These are phyloP conservation scores for Fonsecaea monophora DNA, from an alignment of 2,329 filamentous ascomycete species.

Conservation along the genomic window DNA sequence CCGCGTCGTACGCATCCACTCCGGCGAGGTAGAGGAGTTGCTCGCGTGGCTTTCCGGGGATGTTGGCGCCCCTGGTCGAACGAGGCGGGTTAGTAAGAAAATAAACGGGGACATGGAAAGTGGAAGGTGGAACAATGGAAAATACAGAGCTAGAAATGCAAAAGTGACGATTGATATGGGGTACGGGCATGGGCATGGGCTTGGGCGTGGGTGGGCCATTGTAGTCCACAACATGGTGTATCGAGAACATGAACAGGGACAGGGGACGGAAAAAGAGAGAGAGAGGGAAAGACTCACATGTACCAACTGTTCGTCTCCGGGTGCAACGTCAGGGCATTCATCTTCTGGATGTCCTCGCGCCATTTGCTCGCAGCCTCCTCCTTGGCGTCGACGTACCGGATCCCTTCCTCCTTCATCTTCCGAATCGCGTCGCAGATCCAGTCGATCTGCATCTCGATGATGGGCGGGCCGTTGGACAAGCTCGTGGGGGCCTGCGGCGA, in stretches of 20 bases:
- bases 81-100: too few relatives aligned
- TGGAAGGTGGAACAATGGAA: too few relatives aligned
- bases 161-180: too few relatives aligned
- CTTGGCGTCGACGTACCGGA: conserved; percentile 18
- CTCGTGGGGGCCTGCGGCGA: conserved; percentile 62
- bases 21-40: conserved; percentile 46
- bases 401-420: conserved; percentile 18
- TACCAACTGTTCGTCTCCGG: conserved; percentile 56
- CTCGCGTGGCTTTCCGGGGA: conserved; percentile 62
- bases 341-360: conserved; percentile 49
- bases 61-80: conserved; percentile 52
- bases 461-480: conserved; percentile 57
- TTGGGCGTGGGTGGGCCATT: too few relatives aligned
- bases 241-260: neutral
- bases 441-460: conserved; percentile 62
- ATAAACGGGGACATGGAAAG: too few relatives aligned
- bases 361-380: conserved; percentile 18
- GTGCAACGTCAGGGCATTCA: conserved; percentile 48
- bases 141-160: too few relatives aligned
- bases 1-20: conserved; percentile 12
- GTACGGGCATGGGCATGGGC: too few relatives aligned
- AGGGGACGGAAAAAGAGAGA: too few relatives aligned
- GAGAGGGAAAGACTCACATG: conserved; percentile 46
- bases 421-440: conserved; percentile 48
- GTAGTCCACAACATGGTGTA: too few relatives aligned